Evolutionary conservation across 441 rosid genomes (phyloP), one percentile per base, ranked within the genome.

Genomic region (Cnidoscolus chayamansa): DNA sequence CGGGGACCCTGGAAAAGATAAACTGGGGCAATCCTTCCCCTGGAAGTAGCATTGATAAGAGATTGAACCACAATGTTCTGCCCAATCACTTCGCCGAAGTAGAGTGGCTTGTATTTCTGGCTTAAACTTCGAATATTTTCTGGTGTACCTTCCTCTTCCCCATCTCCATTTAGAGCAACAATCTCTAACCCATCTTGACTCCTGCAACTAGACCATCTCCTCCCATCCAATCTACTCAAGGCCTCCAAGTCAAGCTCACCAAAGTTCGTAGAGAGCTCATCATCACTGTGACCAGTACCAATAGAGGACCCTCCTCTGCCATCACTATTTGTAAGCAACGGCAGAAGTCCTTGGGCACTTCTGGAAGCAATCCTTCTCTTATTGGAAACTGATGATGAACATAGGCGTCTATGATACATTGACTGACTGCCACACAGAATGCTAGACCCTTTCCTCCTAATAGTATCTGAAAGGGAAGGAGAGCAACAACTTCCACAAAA

Each of bases 1-100:
- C 99, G 91, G 2, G 98, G 97, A 57, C 99, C 99, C 65, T 93
- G 99, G 78, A 95, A 95, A 70, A 95, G 91, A 86, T 95, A 95
- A 70, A 93, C 87, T 50, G 95, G 96, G 67, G 98, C 96, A 59
- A 95, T 87, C 85, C 94, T 91, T 75, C 89, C 88, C 80, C 91
- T 86, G 58, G 85, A 81, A 56, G 90, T 80, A 65, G 99, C 91
- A 81, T 83, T 95, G 67, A 68, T 78, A 67, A 95, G 87, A 13
- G 99, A 91, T 3, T 95, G 98, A 78, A 89, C 97, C 76, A 87
- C 97, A 74, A 90, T 86, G 78, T 75, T 93, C 84, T 95, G 99
- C 67, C 99, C 99, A 75, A 92, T 87, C 82, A 95, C 71, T 81
- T 93, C 96, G 82, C 84, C 84, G 59, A 95, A 92, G 81, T 86